Evolutionary conservation across 805 yeast genomes (phyloP).

Genomic region (Candida tibetensis): DNA sequence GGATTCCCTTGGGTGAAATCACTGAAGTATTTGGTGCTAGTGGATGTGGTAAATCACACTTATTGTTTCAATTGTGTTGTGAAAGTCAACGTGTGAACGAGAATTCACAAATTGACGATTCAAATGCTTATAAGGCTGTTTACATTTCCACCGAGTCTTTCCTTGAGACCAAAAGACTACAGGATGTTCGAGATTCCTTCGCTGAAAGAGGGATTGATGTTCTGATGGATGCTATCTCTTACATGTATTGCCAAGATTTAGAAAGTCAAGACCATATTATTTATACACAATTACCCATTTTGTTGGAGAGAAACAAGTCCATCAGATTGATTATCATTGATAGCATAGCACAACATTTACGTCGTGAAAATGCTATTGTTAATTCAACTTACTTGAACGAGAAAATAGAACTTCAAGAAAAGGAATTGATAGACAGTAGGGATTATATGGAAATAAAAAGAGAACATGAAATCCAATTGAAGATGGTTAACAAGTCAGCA

Average conservation of each 20-base stretch:
- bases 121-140: conserved; percentile 21
- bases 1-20: conserved; percentile 28
- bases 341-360: conserved; percentile 77
- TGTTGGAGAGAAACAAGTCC: conserved; percentile 18
- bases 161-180: conserved; percentile 61
- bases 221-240: conserved; percentile 41
- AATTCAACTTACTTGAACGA: conserved; percentile 35
- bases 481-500: conserved; percentile 20
- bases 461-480: conserved; percentile 17
- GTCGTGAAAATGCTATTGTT: conserved; percentile 49
- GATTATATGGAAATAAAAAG: conserved; percentile 14
- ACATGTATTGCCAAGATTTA: conserved; percentile 61
- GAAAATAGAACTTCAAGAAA: conserved; percentile 23
- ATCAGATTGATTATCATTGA: conserved; percentile 54
- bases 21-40: conserved; percentile 82
- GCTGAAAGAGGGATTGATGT: conserved; percentile 7
- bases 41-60: conserved; percentile 83
- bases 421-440: conserved; percentile 8
- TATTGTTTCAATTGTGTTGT: conserved; percentile 63
- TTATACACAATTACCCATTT: conserved; percentile 63
- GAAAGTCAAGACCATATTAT: conserved; percentile 74
- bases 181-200: conserved; percentile 18
- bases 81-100: conserved; percentile 17
- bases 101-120: not conserved
- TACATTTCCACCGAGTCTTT: conserved; percentile 77